A percentile compares a stretch with the other conserved stretches of the same genome.
These are phyloP conservation scores for Tarenaya hassleriana DNA, from an alignment of 345 rosid species.

Conservation along the genomic window DNA sequence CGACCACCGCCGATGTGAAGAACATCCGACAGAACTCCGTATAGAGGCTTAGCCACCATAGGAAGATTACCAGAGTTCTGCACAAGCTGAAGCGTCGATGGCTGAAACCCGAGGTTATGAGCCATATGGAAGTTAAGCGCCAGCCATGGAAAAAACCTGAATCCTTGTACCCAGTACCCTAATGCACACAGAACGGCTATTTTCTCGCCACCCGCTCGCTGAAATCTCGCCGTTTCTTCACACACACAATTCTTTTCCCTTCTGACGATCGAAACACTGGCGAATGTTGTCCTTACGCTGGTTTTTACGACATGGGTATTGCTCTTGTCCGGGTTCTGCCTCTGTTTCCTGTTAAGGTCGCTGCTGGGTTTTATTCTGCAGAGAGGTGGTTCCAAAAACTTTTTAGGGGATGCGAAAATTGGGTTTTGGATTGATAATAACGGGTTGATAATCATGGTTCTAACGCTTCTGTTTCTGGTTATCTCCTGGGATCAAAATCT, in stretches of 20 bases:
- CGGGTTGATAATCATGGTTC: conserved; percentile 21
- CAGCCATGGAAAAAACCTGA: conserved; percentile 92
- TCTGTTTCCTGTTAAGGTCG: conserved; percentile 16
- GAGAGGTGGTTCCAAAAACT: conserved; percentile 12
- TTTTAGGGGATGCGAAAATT: conserved; percentile 4
- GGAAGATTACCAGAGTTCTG: conserved; percentile 77
- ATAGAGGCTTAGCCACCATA: conserved; percentile 86
- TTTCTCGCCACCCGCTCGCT: conserved; percentile 40
- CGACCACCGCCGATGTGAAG: conserved; percentile 58
- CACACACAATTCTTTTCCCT: conserved; percentile 26
- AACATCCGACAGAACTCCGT: conserved; percentile 79
- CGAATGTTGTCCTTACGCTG: conserved; percentile 23
- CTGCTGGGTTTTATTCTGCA: conserved; percentile 14
- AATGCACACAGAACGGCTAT: conserved; percentile 67
- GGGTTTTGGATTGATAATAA: conserved; percentile 22
- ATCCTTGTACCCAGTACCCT: conserved; percentile 88
- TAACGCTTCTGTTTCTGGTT: neutral
- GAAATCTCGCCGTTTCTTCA: conserved; percentile 18
- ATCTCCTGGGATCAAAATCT: conserved; percentile 1
- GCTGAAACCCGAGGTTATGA: conserved; percentile 52
- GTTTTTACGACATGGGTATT: conserved; percentile 24
- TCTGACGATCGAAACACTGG: conserved; percentile 32
- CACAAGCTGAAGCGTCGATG: conserved; percentile 77
- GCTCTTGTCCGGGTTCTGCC: conserved; percentile 12
- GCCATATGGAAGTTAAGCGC: conserved; percentile 88